Conservation (phyloP, 371 early-diverging fungal species). For the Dichotomocladium elegans region DNA sequence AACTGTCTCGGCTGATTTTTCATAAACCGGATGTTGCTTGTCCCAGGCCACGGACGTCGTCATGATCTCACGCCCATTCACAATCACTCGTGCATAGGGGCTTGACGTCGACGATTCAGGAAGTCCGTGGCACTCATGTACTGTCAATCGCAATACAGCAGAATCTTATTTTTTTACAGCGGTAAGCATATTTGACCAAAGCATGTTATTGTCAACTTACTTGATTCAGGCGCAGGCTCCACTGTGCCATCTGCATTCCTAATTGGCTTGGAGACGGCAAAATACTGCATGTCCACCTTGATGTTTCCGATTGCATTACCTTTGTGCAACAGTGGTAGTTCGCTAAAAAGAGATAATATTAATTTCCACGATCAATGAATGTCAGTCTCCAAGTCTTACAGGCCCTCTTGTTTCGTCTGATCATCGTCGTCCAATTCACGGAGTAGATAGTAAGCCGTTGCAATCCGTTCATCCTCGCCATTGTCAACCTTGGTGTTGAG, state of each 20-base stretch:
- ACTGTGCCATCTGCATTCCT: slow-evolving; percentile 36
- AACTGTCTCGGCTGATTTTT: slow-evolving; percentile 39
- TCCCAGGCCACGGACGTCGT: slow-evolving; percentile 41
- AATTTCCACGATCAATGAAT: not conserved
- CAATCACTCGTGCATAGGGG: slow-evolving; percentile 40
- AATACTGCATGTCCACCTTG: slow-evolving; percentile 54
- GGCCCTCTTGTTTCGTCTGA: slow-evolving; percentile 24
- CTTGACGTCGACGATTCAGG: slow-evolving; percentile 27
- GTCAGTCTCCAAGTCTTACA: slow-evolving; percentile 7
- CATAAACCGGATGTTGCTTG: slow-evolving; percentile 44
- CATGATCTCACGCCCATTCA: slow-evolving; percentile 43
- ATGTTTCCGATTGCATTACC: slow-evolving; percentile 50
- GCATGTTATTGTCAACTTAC: too few relatives aligned
- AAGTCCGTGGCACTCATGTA: slow-evolving; percentile 50
- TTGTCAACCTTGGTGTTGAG: slow-evolving; percentile 21
- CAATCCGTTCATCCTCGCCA: slow-evolving; percentile 30
- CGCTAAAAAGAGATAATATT: slow-evolving; percentile 12
- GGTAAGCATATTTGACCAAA: too few relatives aligned
- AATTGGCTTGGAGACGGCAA: slow-evolving; percentile 57
- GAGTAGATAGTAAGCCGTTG: slow-evolving; percentile 46
- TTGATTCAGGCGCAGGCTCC: slow-evolving; percentile 56
- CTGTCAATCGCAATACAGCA: slow-evolving; percentile 48
- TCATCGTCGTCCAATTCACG: slow-evolving; percentile 46
- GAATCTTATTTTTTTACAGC: slow-evolving; percentile 31
- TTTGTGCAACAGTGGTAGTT: slow-evolving; percentile 35